These are phyloP conservation scores for Fusarium compactum DNA, from an alignment of 2,329 filamentous ascomycete genomes.

Conservation along the genomic window DNA sequence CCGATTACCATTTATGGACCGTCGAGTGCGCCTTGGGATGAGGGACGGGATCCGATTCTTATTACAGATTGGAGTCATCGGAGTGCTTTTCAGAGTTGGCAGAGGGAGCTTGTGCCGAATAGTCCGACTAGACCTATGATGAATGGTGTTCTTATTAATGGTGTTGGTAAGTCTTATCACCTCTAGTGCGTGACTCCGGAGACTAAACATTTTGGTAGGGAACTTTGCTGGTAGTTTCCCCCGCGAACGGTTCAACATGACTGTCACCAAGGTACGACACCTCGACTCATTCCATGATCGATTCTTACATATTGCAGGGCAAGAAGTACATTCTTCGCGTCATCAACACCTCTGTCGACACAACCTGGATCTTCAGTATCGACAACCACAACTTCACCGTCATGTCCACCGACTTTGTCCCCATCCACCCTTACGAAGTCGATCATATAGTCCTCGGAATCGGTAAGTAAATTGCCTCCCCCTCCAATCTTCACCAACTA, in stretches of 20 bases:
- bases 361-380: constrained; percentile 40
- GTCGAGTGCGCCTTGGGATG: constrained; percentile 3
- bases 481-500: accelerated
- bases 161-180: constrained; percentile 2
- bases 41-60: constrained; percentile 14
- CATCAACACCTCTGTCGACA: constrained; percentile 42
- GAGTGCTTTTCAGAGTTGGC: constrained; percentile 13
- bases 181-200: too few species aligned
- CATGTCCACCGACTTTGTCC: constrained; percentile 36
- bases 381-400: constrained; percentile 42
- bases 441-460: constrained; percentile 34
- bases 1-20: constrained; percentile 35
- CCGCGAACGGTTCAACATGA: constrained; percentile 18
- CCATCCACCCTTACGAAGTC: constrained; percentile 35
- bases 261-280: neutral
- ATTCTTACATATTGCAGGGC: neutral
- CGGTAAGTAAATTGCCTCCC: neutral
- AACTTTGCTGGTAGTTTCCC: constrained; percentile 22
- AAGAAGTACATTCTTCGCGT: constrained; percentile 34
- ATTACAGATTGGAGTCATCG: constrained; percentile 18
- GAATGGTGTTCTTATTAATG: constrained; percentile 21
- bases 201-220: neutral
- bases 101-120: constrained; percentile 10
- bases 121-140: constrained; percentile 10
- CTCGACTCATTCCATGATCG: accelerated